Base-by-base conservation (phyloP, 306 rosid species). In the Dalbergia oliveri region DNA sequence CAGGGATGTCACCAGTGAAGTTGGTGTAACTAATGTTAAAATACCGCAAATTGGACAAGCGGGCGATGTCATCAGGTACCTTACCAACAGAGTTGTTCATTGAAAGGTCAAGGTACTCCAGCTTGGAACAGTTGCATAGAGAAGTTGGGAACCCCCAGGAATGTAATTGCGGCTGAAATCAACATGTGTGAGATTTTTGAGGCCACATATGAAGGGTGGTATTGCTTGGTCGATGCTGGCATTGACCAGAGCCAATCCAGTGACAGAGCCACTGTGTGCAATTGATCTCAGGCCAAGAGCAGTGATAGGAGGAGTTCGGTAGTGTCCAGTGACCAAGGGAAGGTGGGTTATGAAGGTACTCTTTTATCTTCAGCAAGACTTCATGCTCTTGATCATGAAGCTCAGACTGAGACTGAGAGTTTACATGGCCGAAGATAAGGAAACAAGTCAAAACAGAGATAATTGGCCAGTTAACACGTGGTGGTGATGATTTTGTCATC, bases 191-290 rank as follows among this genome's bases (percentile, higher is more conserved):
- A 94, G 94, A 18, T 90, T 91, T 51, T 45, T 84, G 69, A 94
- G 92, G 57, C 88, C 89, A 81, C 92, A 94, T 21, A 94, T 59
- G 88, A 90, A 88, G 73, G 87, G 8, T 10, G 98, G 98, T 16
- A 94, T 57, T 8, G 82, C 61, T 31, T 61, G 73, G 7, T 0
- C 15, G 60, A 94, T 77, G 64, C 65, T 75, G 6, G 4, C 6
- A 56, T 57, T 16, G 10, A 2, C 0, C 8, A 91, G 51, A 14
- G 8, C 0, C 4, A 91, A 45, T 21, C 50, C 19, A 12, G 92
- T 90, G 86, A 94, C 83, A 3, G 90, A 88, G 58, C 70, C 73
- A 19, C 15, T 11, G 7, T n/a, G 67, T 83, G 88, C 98, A 94
- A 18, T 4, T 83, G 74, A 91, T 80, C 74, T 84, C 91, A 4